Evolutionary conservation across 2,329 filamentous ascomycete species (phyloP).

Genomic region (Delphinella strobiligena): DNA sequence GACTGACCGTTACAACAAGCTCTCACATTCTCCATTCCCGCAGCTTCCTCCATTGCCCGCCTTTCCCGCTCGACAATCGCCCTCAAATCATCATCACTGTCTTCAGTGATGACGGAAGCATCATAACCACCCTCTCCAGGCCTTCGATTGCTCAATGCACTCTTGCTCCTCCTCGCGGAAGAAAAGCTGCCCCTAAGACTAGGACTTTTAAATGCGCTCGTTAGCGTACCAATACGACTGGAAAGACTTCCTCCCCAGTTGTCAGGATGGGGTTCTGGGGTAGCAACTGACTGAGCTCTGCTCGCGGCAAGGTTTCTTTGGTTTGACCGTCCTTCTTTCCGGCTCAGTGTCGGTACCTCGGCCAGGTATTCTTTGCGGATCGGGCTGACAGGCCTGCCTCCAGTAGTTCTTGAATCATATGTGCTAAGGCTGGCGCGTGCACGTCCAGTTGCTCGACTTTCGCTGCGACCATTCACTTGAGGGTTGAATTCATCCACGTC

Average conservation of each 20-base stretch:
- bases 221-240: constrained; percentile 21
- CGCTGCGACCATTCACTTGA: constrained; percentile 32
- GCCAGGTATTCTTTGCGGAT: constrained; percentile 16
- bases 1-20: constrained; percentile 91
- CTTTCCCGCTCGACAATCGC: constrained; percentile 61
- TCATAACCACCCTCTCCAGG: constrained; percentile 28
- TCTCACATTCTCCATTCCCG: constrained; percentile 83
- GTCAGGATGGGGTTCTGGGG: neutral
- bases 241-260: constrained; percentile 4
- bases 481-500: constrained; percentile 74
- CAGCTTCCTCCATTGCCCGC: constrained; percentile 51
- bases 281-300: neutral
- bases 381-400: constrained; percentile 51
- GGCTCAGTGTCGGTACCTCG: constrained; percentile 11
- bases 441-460: constrained; percentile 40
- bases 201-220: constrained; percentile 33
- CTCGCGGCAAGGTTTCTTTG: constrained; percentile 4
- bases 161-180: constrained; percentile 32
- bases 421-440: constrained; percentile 25
- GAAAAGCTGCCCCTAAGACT: constrained; percentile 35
- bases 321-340: neutral
- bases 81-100: constrained; percentile 67
- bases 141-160: constrained; percentile 17
- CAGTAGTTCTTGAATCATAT: constrained; percentile 41
- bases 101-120: constrained; percentile 48